phyloP scores from a whole-genome alignment of 345 rosid genomes.

The Corymbia maculata region DNA sequence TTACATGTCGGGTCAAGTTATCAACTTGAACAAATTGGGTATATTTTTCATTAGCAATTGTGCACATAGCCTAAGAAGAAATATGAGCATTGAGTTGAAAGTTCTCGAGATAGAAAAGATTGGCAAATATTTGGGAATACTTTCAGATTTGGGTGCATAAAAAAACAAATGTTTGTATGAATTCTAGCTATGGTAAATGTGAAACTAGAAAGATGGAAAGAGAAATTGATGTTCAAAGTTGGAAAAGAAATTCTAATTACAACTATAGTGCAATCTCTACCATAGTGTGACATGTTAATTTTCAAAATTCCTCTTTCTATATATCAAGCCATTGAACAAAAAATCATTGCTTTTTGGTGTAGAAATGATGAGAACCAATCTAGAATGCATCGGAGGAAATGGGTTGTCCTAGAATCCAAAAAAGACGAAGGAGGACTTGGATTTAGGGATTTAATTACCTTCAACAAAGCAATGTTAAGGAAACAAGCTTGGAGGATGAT shows the following conservation, averaged over 20 bases:
- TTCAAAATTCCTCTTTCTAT: neutral
- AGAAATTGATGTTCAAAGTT: neutral
- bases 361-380: neutral
- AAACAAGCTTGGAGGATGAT: neutral
- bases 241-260: neutral
- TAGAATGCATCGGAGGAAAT: neutral
- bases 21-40: neutral
- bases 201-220: neutral
- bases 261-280: neutral
- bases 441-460: neutral
- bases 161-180: fast-evolving
- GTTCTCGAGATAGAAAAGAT: fast-evolving
- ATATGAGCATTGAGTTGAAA: neutral
- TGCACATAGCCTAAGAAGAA: neutral
- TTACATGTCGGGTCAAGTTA: no score
- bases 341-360: neutral
- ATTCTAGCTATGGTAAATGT: neutral
- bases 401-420: neutral
- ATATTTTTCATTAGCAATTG: neutral
- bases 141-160: neutral
- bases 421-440: fast-evolving
- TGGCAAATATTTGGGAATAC: neutral
- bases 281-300: fast-evolving
- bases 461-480: neutral
- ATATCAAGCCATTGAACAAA: neutral